Base-by-base conservation (phyloP, 257 asterid species). In the Misopates orontium region DNA sequence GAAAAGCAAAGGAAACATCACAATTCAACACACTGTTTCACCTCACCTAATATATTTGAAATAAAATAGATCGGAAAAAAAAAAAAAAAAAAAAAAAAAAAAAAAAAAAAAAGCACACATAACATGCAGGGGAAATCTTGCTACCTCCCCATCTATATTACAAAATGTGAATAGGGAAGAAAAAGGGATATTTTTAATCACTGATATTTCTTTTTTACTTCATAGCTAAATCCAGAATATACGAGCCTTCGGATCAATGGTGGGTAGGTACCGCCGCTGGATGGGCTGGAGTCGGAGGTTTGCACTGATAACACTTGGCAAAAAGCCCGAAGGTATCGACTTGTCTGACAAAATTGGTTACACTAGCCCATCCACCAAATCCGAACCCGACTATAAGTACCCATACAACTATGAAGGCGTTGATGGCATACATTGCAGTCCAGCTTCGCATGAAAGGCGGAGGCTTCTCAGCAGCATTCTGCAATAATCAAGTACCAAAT, bases 401-500 rank as follows among this genome's bases (percentile, higher is more conserved):
- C 95, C 93, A 91, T 0, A 67, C 79, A 31, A 83, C 95, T 0
- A 91, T 32, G 40, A 90, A 81, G 9, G 79, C 22, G 82, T 90
- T 90, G 57, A 82, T 12, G 1, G 70, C 90, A 44, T 81, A 90
- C 90, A 87, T 84, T 12, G 82, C 95, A 6, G 87, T 44, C 97
- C 97, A 90, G 81, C 96, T 90, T 8, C 86, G 95, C 25, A 90
- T 47, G 68, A 90, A 90, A 68, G 77, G 77, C 0, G 97, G 97
- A 4, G 96, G 97, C 62, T 87, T 85, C 77, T 90, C 97, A 4
- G 95, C 97, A 28, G 97, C 97, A 72, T 90, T 87, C 97, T 89
- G 94, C 59, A 24, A 61, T 19, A 28, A 63, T 17, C 19, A 15
- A 44, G n/a, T 56, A 47, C n/a, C 1, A 24, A 17, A 40, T 5